phyloP scores from a whole-genome alignment of 2,329 filamentous ascomycete genomes.

The Aspergillus quadricinctus region DNA sequence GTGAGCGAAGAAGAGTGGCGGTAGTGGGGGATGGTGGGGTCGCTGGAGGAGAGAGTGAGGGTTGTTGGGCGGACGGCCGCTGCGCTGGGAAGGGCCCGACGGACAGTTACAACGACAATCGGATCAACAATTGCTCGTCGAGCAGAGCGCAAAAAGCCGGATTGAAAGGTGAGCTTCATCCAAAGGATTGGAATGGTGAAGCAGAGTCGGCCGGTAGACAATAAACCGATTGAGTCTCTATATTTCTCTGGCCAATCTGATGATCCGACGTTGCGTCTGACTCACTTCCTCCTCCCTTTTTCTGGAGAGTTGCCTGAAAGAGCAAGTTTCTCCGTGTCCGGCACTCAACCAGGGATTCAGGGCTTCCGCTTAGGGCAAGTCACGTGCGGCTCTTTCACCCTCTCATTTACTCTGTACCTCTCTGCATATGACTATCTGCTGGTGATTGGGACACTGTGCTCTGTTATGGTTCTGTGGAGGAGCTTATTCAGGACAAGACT shows the following conservation, averaged over 20 bases:
- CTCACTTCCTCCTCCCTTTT: not conserved
- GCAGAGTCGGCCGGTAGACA: not conserved
- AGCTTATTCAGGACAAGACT: too few species aligned
- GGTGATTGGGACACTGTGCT: too few species aligned
- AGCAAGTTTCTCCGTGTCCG: slow-evolving; percentile 1
- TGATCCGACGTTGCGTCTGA: not conserved
- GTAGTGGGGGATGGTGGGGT: slow-evolving; percentile 16
- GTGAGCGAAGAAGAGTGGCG: slow-evolving; percentile 10
- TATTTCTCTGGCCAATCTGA: not conserved
- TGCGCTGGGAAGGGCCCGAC: slow-evolving; percentile 4
- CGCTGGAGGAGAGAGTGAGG: not conserved
- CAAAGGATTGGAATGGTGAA: slow-evolving; percentile 16
- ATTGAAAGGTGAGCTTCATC: slow-evolving; percentile 25
- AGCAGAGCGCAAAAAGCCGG: slow-evolving; percentile 23
- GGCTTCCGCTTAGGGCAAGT: slow-evolving; percentile 5
- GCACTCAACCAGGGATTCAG: not conserved
- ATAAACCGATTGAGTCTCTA: not conserved
- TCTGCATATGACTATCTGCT: not conserved
- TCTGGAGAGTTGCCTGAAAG: not conserved
- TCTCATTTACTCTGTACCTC: not conserved
- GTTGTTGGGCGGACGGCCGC: slow-evolving; percentile 7
- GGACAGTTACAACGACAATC: slow-evolving; percentile 11
- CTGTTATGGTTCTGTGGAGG: too few species aligned
- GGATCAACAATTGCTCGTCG: slow-evolving; percentile 26
- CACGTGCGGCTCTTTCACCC: not conserved